These are phyloP conservation scores for Trichoderma erinaceum DNA, from an alignment of 495 filamentous ascomycete genomes.

Conservation along the genomic window DNA sequence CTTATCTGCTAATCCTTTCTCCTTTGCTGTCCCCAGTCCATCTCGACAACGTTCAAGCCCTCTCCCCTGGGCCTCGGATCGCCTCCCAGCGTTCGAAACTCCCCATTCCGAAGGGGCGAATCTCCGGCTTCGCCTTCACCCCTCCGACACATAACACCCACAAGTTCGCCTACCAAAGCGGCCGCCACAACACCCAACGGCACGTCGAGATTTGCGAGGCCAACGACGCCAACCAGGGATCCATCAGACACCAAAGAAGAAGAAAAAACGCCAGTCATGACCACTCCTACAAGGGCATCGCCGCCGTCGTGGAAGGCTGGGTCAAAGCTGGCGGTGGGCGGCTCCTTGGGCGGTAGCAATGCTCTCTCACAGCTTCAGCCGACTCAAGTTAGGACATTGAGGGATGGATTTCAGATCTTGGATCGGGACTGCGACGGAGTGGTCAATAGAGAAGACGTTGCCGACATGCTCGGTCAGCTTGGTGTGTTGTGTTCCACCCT, in stretches of 20 bases:
- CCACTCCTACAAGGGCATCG: slow-evolving; percentile 26
- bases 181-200: slow-evolving; percentile 23
- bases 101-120: slow-evolving; percentile 67
- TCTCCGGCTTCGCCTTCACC: slow-evolving; percentile 45
- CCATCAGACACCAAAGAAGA: slow-evolving; percentile 28
- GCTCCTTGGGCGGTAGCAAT: slow-evolving; percentile 37
- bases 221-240: slow-evolving; percentile 26
- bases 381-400: slow-evolving; percentile 64
- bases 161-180: slow-evolving; percentile 39
- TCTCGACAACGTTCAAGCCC: slow-evolving; percentile 57
- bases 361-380: slow-evolving; percentile 58
- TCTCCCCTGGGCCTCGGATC: slow-evolving; percentile 65
- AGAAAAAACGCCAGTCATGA: slow-evolving; percentile 24
- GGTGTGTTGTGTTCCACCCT: slow-evolving; percentile 37
- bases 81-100: slow-evolving; percentile 46
- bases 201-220: slow-evolving; percentile 33
- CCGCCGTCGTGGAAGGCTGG: slow-evolving; percentile 29
- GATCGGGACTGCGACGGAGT: slow-evolving; percentile 74
- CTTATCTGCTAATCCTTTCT: slow-evolving; percentile 10
- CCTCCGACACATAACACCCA: slow-evolving; percentile 43
- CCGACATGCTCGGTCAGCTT: slow-evolving; percentile 71
- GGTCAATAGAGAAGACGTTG: slow-evolving; percentile 70
- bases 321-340: slow-evolving; percentile 16
- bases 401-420: slow-evolving; percentile 81
- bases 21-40: slow-evolving; percentile 31